A percentile compares a stretch with the other conserved stretches of the same genome.
Evolutionary conservation across 2,329 filamentous ascomycete species (phyloP).

Genomic region (Fusarium robinianum): DNA sequence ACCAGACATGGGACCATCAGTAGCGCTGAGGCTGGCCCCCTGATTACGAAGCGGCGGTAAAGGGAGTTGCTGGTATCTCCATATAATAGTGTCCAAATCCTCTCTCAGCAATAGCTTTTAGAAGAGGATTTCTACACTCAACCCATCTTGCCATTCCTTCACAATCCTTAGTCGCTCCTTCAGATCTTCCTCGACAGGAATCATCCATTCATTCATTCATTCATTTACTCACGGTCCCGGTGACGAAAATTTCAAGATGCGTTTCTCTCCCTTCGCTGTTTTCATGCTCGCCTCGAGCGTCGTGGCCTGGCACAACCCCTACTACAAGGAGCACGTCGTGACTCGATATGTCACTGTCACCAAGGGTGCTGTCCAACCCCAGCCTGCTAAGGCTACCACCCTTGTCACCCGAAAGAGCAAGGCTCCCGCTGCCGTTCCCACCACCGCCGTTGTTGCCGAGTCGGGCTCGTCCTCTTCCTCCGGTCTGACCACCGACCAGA

Average conservation of each 20-base stretch:
- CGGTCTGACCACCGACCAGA: conserved; percentile 27
- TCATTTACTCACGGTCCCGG: conserved; percentile 23
- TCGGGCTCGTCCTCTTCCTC: conserved; percentile 14
- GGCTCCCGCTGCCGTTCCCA: conserved; percentile 4
- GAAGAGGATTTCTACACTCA: too few species aligned
- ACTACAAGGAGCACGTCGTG: conserved; percentile 17
- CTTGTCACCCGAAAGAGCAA: conserved; percentile 5
- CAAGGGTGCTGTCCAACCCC: neutral
- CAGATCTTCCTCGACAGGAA: conserved; percentile 28
- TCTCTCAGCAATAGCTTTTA: too few species aligned
- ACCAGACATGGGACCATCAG: too few species aligned
- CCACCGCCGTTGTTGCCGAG: conserved; percentile 4
- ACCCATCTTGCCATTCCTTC: conserved; percentile 21
- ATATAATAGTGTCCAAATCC: too few species aligned
- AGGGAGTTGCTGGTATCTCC: too few species aligned
- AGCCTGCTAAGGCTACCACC: conserved; percentile 2
- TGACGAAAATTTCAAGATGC: conserved; percentile 30
- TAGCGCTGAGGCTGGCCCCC: too few species aligned
- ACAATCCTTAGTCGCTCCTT: neutral
- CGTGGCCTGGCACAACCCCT: conserved; percentile 24
- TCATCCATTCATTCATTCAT: conserved; percentile 20
- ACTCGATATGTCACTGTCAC: conserved; percentile 23
- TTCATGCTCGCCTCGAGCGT: conserved; percentile 25
- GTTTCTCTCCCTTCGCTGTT: conserved; percentile 23
- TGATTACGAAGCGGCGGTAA: too few species aligned